Evolutionary conservation across 1,284 basidiomycete species (phyloP).

Genomic region (Polyporus tsugae): DNA sequence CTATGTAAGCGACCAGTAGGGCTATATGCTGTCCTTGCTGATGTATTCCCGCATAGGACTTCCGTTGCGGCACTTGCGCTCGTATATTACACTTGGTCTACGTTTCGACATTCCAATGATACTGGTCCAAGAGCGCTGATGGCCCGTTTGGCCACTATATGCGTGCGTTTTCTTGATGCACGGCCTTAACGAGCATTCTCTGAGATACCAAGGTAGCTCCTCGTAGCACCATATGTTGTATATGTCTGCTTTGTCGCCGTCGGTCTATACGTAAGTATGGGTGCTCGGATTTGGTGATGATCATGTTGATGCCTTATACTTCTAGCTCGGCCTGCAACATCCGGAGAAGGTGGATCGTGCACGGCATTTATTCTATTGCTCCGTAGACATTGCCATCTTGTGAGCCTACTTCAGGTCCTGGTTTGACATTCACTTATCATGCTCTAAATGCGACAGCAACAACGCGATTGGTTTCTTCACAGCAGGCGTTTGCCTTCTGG

Average conservation of each 20-base stretch:
- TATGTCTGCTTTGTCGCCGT: conserved; percentile 35
- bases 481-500: conserved; percentile 32
- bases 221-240: conserved; percentile 33
- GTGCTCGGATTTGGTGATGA: not conserved
- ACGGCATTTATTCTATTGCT: conserved; percentile 40
- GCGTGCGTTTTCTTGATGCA: conserved; percentile 18
- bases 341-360: conserved; percentile 35
- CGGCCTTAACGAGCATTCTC: not conserved
- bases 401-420: conserved; percentile 20
- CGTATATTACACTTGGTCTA: conserved; percentile 33
- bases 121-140: not conserved
- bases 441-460: not conserved
- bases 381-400: conserved; percentile 35
- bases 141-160: conserved; percentile 16
- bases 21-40: not conserved
- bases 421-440: not conserved
- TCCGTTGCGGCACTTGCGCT: conserved; percentile 32
- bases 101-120: conserved; percentile 19
- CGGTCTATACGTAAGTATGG: conserved; percentile 32
- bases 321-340: conserved; percentile 35
- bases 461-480: conserved; percentile 33
- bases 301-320: not conserved
- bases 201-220: conserved; percentile 18
- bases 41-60: conserved; percentile 21
- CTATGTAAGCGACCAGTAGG: conserved; percentile 48